Evolutionary conservation across 768 basidiomycete genomes (phyloP).

Genomic region (Tulasnella calospora): DNA sequence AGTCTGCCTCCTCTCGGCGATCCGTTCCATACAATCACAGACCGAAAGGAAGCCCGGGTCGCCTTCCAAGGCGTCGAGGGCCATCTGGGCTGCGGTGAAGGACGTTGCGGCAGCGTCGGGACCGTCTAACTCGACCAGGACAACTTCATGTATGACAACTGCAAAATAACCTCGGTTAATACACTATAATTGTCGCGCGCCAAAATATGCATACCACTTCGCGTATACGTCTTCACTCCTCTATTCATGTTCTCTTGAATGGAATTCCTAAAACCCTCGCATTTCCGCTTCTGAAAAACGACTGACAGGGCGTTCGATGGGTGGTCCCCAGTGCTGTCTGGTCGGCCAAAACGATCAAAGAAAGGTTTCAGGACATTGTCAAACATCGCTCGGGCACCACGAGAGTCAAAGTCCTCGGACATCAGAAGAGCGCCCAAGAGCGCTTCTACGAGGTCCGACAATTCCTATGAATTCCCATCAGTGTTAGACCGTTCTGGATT

Average conservation of each 20-base stretch:
- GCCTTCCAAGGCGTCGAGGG: slow-evolving; percentile 2
- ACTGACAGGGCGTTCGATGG: not conserved
- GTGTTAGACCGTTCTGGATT: not conserved
- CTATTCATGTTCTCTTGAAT: slow-evolving; percentile 69
- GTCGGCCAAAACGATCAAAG: slow-evolving; percentile 60
- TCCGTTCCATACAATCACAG: not conserved
- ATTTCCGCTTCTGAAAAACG: slow-evolving; percentile 44
- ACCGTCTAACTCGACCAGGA: slow-evolving; percentile 45
- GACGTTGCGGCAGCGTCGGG: slow-evolving; percentile 37
- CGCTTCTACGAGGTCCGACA: slow-evolving; percentile 78
- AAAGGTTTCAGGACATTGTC: slow-evolving; percentile 67
- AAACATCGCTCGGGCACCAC: slow-evolving; percentile 61
- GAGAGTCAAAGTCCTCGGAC: slow-evolving; percentile 61
- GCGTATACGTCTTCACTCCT: slow-evolving; percentile 51
- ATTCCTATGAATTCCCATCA: slow-evolving; percentile 43
- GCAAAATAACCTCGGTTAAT: not conserved
- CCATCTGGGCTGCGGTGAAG: slow-evolving; percentile 42
- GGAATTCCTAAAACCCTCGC: slow-evolving; percentile 64
- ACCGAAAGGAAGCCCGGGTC: slow-evolving; percentile 1
- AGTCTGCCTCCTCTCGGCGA: not conserved
- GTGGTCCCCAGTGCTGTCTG: not conserved
- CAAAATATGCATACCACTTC: slow-evolving; percentile 62
- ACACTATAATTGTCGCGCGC: slow-evolving; percentile 30
- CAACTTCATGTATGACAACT: slow-evolving; percentile 67
- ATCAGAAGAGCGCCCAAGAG: slow-evolving; percentile 74